phyloP scores from a whole-genome alignment of 2,329 filamentous ascomycete genomes.

The Amylocarpus encephaloides region DNA sequence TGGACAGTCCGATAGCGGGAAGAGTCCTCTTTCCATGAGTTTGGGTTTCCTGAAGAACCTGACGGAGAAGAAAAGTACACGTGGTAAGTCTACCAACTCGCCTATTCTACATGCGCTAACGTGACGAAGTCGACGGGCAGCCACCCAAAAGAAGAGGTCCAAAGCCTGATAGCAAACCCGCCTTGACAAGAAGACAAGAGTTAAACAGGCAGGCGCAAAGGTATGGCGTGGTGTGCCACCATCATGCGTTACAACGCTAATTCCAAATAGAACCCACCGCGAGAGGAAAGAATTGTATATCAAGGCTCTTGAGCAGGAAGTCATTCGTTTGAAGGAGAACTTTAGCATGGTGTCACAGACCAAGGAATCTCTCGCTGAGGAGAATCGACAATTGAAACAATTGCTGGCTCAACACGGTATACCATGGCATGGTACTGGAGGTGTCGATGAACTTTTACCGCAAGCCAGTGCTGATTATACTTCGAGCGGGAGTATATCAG shows the following conservation, averaged over 20 bases:
- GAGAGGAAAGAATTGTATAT: constrained; percentile 96
- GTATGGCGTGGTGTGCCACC: constrained; percentile 42
- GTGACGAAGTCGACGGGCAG: constrained; percentile 60
- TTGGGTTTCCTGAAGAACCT: constrained; percentile 60
- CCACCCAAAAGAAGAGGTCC: constrained; percentile 84
- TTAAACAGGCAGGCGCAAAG: constrained; percentile 93
- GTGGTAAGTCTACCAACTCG: constrained; percentile 46
- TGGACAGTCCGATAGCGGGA: constrained; percentile 29
- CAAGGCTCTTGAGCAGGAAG: constrained; percentile 86
- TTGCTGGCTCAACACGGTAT: constrained; percentile 50
- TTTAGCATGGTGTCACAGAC: constrained; percentile 68
- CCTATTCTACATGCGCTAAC: neutral
- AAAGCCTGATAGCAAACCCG: constrained; percentile 94
- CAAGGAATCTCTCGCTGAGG: constrained; percentile 67
- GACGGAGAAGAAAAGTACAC: constrained; percentile 68
- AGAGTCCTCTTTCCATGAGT: constrained; percentile 38
- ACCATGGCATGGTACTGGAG: constrained; percentile 29
- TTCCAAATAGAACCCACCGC: constrained; percentile 71
- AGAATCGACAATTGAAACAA: constrained; percentile 68
- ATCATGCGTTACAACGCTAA: constrained; percentile 6
- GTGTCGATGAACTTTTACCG: constrained; percentile 32
- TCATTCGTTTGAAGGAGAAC: constrained; percentile 81
- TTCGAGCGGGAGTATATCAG: constrained; percentile 52
- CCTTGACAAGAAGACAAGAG: constrained; percentile 85
- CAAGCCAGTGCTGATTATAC: constrained; percentile 43